phyloP scores from a whole-genome alignment of 2,329 filamentous ascomycete genomes.

The Apiospora marii region DNA sequence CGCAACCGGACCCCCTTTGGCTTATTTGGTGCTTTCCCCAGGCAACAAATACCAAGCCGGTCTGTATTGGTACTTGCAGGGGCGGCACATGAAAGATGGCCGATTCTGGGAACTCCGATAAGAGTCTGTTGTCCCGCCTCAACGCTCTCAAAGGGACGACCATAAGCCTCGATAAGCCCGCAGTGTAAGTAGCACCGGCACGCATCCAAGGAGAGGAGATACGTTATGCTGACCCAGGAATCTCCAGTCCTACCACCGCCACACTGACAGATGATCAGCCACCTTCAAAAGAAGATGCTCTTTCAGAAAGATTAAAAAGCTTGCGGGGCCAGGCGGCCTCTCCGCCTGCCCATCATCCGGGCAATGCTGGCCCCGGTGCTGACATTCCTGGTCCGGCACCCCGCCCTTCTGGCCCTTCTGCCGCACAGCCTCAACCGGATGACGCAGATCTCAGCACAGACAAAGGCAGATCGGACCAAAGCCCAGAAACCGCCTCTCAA shows the following conservation, averaged over 20 bases:
- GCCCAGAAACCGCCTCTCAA: constrained; percentile 23
- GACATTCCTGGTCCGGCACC: constrained; percentile 24
- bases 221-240: constrained; percentile 29
- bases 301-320: constrained; percentile 59
- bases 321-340: constrained; percentile 52
- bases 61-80: not conserved
- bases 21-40: not conserved
- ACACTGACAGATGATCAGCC: constrained; percentile 53
- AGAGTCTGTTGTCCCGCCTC: constrained; percentile 60
- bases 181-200: constrained; percentile 49
- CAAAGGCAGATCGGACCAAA: constrained; percentile 25
- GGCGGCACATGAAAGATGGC: constrained; percentile 31
- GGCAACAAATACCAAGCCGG: not conserved
- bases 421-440: constrained; percentile 31
- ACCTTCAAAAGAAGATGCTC: constrained; percentile 57
- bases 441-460: constrained; percentile 21
- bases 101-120: constrained; percentile 45
- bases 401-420: constrained; percentile 31
- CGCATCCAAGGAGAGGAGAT: not conserved
- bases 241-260: constrained; percentile 38
- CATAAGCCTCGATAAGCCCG: constrained; percentile 44
- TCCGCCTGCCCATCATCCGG: constrained; percentile 23
- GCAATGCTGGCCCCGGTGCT: constrained; percentile 17
- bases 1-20: not conserved
- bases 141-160: constrained; percentile 57